Base-by-base conservation (phyloP, 73 alveolate genomes). In the Symbiodinium pilosum region DNA sequence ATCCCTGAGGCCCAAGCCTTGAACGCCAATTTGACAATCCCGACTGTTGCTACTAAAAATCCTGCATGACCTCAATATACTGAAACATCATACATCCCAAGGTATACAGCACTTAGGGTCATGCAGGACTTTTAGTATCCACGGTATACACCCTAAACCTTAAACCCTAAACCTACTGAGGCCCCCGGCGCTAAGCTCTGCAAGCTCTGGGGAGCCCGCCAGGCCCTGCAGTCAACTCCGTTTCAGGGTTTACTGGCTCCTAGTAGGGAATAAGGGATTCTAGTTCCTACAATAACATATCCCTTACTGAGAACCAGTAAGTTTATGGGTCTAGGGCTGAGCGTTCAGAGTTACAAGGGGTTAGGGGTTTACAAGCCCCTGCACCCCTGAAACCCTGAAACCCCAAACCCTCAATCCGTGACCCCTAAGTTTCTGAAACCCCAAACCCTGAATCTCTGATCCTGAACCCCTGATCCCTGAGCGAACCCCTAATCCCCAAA, bases 181-280 rank as follows among this genome's bases (percentile, higher is more conserved):
- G 75, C 36, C 32, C 75, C 75, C 75, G 75, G 75, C 96, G 54
- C 43, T 40, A n/a, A 89, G 75, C 96, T 89, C 96, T 14, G 75
- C 96, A 43, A 89, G 75, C 47, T 64, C 96, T 16, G 96, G 88
- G 30, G 96, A 64, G 30, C 96, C 96, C 20, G 88, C 87, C 3
- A 89, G 43, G 52, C 96, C 96, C 73, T 40, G 83, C 86, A 47
- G n/a, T n/a, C n/a, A n/a, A n/a, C n/a, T n/a, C n/a, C n/a, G 69
- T 1, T 52, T 1, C 1, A 5, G 69, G 69, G 3, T 52, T 52
- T 52, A 52, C n/a, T 20, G 69, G 14, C 21, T 52, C 14, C n/a
- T 20, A 5, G 14, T 52, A 18, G 12, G 69, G 69, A 28, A 18
- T 52, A 18, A 52, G 69, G 69, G 69, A 1, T 52, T 52, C n/a